These are phyloP conservation scores for Rosellinia necatrix DNA, from an alignment of 2,329 filamentous ascomycete species.

Conservation along the genomic window DNA sequence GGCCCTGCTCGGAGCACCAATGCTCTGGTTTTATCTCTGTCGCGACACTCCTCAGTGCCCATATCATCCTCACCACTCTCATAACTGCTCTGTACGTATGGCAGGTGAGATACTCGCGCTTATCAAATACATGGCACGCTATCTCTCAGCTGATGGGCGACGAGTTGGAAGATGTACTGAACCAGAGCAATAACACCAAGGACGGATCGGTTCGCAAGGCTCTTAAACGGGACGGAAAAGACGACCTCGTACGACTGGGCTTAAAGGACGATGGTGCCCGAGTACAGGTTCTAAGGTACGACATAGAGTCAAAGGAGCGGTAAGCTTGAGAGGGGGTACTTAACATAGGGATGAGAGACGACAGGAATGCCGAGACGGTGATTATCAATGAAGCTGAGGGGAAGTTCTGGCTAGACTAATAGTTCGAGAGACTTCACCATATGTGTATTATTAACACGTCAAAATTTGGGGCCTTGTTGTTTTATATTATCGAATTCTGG, in stretches of 20 bases:
- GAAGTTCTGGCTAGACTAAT: no score
- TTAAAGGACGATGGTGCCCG: neutral
- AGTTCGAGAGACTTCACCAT: no score
- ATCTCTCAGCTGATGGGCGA: constrained; percentile 14
- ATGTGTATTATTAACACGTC: no score
- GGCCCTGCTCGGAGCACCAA: constrained; percentile 9
- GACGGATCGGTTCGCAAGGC: neutral
- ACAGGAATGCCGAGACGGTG: no score
- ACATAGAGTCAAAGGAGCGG: no score
- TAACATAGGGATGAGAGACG: no score
- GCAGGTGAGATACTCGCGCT: constrained; percentile 18
- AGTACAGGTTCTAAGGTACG: constrained; percentile 10
- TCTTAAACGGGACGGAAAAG: neutral
- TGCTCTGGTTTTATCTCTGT: constrained; percentile 18
- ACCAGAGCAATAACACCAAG: constrained; percentile 5
- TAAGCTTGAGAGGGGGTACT: no score
- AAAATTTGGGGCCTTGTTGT: no score
- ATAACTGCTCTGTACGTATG: constrained; percentile 4
- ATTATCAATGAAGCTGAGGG: no score
- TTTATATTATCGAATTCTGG: no score
- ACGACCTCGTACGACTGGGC: constrained; percentile 10
- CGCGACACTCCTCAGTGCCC: constrained; percentile 1
- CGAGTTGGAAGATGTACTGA: constrained; percentile 5
- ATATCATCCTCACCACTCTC: neutral
- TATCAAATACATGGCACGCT: constrained; percentile 19